Conservation (phyloP, 192 early-diverging fungal genomes). For the Funneliformis mosseae region DNA sequence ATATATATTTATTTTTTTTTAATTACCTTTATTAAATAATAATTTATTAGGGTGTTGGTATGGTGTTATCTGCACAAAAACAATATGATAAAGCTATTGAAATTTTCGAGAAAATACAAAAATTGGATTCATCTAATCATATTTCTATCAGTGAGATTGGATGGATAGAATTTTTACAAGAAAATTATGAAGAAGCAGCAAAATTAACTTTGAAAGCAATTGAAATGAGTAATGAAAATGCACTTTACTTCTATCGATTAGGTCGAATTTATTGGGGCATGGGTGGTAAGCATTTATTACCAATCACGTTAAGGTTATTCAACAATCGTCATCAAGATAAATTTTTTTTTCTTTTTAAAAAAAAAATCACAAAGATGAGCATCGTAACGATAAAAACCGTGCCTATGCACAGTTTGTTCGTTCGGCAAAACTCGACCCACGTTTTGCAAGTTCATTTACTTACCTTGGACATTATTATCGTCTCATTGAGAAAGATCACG, state of each 20-base stretch:
- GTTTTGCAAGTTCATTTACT: slow-evolving; percentile 66
- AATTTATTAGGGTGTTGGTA: slow-evolving; percentile 55
- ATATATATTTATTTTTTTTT: background rate
- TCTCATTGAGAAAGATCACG: slow-evolving; percentile 61
- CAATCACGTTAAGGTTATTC: background rate
- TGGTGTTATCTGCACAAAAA: slow-evolving; percentile 54
- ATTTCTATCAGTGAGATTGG: slow-evolving; percentile 70
- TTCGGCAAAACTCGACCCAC: slow-evolving; percentile 71
- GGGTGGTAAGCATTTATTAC: slow-evolving; percentile 54
- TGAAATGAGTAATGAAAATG: slow-evolving; percentile 47
- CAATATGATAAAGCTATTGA: slow-evolving; percentile 58
- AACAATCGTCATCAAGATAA: background rate
- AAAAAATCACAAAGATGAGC: too few relatives aligned
- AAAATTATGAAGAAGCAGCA: slow-evolving; percentile 57
- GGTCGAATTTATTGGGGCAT: slow-evolving; percentile 78
- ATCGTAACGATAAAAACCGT: slow-evolving; percentile 59
- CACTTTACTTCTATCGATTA: slow-evolving; percentile 63
- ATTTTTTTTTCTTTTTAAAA: background rate
- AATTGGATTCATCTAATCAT: slow-evolving; percentile 47
- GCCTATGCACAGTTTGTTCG: slow-evolving; percentile 69
- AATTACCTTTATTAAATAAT: background rate
- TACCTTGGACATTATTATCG: slow-evolving; percentile 83
- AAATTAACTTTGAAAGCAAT: slow-evolving; percentile 57
- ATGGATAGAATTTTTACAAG: slow-evolving; percentile 58
- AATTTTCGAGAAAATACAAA: slow-evolving; percentile 58